phyloP scores from a whole-genome alignment of 2,329 filamentous ascomycete genomes.

The Fusarium sterilihyphosum region DNA sequence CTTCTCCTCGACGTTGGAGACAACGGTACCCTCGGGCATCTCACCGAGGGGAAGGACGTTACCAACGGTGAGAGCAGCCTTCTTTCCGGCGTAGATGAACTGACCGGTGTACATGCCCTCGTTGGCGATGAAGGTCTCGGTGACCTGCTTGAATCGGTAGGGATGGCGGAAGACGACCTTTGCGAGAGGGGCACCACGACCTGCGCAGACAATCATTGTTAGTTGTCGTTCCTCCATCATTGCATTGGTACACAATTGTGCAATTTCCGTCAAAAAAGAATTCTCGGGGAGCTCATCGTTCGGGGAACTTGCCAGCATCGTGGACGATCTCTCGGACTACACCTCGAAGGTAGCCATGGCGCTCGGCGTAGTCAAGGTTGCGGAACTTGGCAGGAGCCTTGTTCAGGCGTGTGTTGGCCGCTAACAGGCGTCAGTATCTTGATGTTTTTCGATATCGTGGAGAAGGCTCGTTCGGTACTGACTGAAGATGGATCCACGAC shows the following conservation, averaged over 20 bases:
- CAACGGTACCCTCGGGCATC: slow-evolving; percentile 98
- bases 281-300: slow-evolving; percentile 28
- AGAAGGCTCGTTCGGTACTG: slow-evolving; percentile 48
- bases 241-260: slow-evolving; percentile 1
- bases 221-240: slow-evolving; percentile 36
- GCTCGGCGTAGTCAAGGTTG: slow-evolving; percentile 94
- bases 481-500: slow-evolving; percentile 68
- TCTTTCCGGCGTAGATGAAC: slow-evolving; percentile 99
- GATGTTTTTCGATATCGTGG: slow-evolving; percentile 38
- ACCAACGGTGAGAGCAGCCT: slow-evolving; percentile 94
- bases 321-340: slow-evolving; percentile 99
- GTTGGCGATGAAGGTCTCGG: slow-evolving; percentile 99
- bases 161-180: slow-evolving; percentile 97
- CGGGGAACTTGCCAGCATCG: slow-evolving; percentile 76
- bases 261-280: slow-evolving; percentile 21
- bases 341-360: slow-evolving; percentile 97
- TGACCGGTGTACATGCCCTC: slow-evolving; percentile 99
- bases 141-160: slow-evolving; percentile 97
- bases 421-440: slow-evolving; percentile 56
- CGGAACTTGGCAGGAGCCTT: slow-evolving; percentile 89
- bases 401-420: slow-evolving; percentile 88
- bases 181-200: slow-evolving; percentile 95
- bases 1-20: slow-evolving; percentile 99
- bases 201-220: slow-evolving; percentile 45
- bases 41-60: slow-evolving; percentile 95